These are phyloP conservation scores for Geotrichum klebahnii DNA, from an alignment of 1,139 yeast species.

Conservation along the genomic window DNA sequence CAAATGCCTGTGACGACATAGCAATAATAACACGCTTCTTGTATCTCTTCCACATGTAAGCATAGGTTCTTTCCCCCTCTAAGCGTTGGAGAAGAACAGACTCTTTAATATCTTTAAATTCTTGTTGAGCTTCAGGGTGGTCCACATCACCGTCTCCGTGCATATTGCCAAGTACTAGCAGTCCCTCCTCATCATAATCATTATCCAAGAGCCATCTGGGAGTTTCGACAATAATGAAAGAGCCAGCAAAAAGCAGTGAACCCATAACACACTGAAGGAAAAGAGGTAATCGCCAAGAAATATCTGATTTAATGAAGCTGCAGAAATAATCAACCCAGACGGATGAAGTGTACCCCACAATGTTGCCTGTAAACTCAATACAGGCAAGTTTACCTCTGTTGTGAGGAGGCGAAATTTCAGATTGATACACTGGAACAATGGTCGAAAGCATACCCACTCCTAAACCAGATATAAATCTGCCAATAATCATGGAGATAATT, in stretches of 20 bases:
- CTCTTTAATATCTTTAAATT: conserved; percentile 73
- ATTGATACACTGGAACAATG: conserved; percentile 86
- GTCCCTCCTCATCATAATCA: conserved; percentile 84
- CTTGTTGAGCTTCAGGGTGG: conserved; percentile 55
- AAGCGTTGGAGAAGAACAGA: conserved; percentile 67
- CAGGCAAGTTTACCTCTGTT: conserved; percentile 86
- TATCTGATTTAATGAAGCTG: conserved; percentile 52
- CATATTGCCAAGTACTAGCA: conserved; percentile 71
- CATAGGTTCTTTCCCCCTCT: conserved; percentile 71
- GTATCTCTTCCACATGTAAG: conserved; percentile 65
- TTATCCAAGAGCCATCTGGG: conserved; percentile 87
- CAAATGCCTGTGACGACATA: conserved; percentile 85
- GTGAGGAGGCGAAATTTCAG: conserved; percentile 87
- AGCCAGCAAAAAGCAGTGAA: conserved; percentile 59
- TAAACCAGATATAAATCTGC: conserved; percentile 68
- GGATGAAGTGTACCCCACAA: conserved; percentile 76
- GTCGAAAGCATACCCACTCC: conserved; percentile 83
- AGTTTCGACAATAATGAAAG: conserved; percentile 74
- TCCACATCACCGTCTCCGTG: conserved; percentile 62
- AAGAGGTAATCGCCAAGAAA: conserved; percentile 77
- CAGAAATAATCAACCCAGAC: conserved; percentile 89
- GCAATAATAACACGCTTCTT: conserved; percentile 77
- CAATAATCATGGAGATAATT: conserved; percentile 64
- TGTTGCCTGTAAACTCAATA: conserved; percentile 87
- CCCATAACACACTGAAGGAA: conserved; percentile 76